Evolutionary conservation across 805 yeast genomes (phyloP).

Genomic region (Kodamaea hsintzibuensis): DNA sequence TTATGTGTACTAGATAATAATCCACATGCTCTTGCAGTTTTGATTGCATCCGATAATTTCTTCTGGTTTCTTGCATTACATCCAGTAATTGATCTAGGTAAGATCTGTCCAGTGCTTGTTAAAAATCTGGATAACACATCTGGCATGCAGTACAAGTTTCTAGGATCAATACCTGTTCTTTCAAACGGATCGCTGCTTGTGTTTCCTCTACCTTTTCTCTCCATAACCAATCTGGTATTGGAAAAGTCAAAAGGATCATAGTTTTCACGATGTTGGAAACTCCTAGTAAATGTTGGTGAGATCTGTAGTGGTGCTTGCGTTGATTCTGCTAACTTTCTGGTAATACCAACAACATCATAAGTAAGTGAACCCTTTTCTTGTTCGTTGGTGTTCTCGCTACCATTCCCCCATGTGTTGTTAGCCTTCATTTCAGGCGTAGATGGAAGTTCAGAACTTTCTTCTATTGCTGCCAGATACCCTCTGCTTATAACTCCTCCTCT

Average conservation of each 20-base stretch:
- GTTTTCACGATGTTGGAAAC: slow-evolving; percentile 50
- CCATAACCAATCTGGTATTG: slow-evolving; percentile 46
- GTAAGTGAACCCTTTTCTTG: slow-evolving; percentile 20
- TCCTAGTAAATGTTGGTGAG: slow-evolving; percentile 28
- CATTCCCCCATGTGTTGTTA: slow-evolving; percentile 26
- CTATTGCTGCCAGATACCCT: neutral
- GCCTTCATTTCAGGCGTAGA: slow-evolving; percentile 36
- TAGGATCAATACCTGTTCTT: slow-evolving; percentile 60
- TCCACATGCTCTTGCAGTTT: slow-evolving; percentile 80
- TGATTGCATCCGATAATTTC: slow-evolving; percentile 70
- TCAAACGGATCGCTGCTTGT: slow-evolving; percentile 39
- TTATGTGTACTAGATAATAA: slow-evolving; percentile 73
- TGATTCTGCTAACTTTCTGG: slow-evolving; percentile 31
- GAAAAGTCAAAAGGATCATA: slow-evolving; percentile 45
- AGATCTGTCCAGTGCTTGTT: slow-evolving; percentile 71
- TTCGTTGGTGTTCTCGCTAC: slow-evolving; percentile 2
- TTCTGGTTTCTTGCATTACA: slow-evolving; percentile 67
- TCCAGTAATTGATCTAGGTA: slow-evolving; percentile 72
- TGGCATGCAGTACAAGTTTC: slow-evolving; percentile 72
- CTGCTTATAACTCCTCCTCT: neutral
- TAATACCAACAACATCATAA: slow-evolving; percentile 34
- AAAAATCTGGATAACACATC: slow-evolving; percentile 64
- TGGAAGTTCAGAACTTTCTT: slow-evolving; percentile 17
- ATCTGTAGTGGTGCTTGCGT: slow-evolving; percentile 37
- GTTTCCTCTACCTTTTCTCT: slow-evolving; percentile 32